Evolutionary conservation across 2,329 filamentous ascomycete species (phyloP), one percentile per base, ranked within the genome.

Genomic region (Colletotrichum tanaceti): DNA sequence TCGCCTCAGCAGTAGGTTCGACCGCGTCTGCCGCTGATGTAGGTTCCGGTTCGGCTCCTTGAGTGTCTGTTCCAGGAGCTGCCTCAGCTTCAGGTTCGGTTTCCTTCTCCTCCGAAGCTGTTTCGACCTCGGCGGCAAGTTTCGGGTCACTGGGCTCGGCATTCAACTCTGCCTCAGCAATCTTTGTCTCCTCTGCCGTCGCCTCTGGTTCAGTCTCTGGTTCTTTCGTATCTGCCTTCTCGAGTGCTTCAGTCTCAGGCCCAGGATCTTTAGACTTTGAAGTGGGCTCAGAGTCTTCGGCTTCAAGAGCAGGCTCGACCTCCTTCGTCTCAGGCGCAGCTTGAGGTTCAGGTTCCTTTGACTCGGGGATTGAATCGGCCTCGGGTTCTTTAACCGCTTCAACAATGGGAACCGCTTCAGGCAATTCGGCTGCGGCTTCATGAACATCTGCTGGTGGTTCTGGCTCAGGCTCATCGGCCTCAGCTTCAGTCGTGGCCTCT

Each of bases 181-280:
- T 39, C n/a, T 49, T 38, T 16, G 38, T 32, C 11, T 58, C 32
- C 24, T 67, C 67, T 4, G 60, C 47, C 11, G 46, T 9, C 32
- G 20, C 47, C 5, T 28, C 63, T 11, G 46, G 3, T 20, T 52
- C 38, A 35, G 55, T 38, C 13, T 13, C 46, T 24, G 44, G 7
- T 22, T 38, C 28, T 6, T 14, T 22, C 7, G 9, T 22, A 18
- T 38, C 43, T 0, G 28, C 28, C 13, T 53, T 32, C 18, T 18
- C 18, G 3, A 32, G 11, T 14, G 28, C 7, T n/a, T 53, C 24
- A 18, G 24, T 10, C 24, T 28, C 46, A 49, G 46, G 22, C 22
- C 16, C 46, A 49, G 46, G 7, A 11, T 46, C n/a, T 10, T 46
- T 46, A 10, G n/a, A 22, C 20, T 52, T 28, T 9, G 24, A 16